Base-by-base conservation (phyloP, 768 basidiomycete genomes). In the Tephrocybe sp. region DNA sequence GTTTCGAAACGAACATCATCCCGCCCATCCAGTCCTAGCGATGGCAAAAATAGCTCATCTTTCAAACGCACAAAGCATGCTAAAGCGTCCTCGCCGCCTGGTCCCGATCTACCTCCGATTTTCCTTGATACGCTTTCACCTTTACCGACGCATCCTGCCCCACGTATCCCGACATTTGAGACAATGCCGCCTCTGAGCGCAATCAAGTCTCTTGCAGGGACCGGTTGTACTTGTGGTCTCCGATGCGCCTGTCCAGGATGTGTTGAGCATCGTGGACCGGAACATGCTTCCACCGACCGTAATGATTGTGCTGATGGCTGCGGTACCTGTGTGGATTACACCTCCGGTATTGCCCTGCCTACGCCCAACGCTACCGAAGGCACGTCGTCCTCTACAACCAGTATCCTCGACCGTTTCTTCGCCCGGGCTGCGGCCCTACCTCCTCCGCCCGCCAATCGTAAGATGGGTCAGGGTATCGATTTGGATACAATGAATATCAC, bases 201-300 rank as follows among this genome's bases (percentile, higher is more conserved):
- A 36, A 74, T 84, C 37, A 68, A 70, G 18, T 82, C 83, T 4
- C 63, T 84, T 11, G 83, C 84, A 1, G 83, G 80, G 12, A 76
- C 85, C 2, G 85, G 83, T 2, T 90, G 88, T 61, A 85, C 82
- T 7, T 89, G 88, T 59, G 86, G 86, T 24, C 63, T 79, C 36
- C 67, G 69, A 33, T 91, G 88, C 59, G 75, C 75, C 12, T 91
- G 88, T 64, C 86, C 86, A 0, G 86, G 86, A 27, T 91, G 88
- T 60, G 62, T 78, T 9, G 75, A 85, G 56, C 88, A 90, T 59
- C 82, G 85, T n/a, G 79, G 81, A 1, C 49, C 64, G 15, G 71
- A 73, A 15, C 62, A 80, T 50, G 75, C 68, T 16, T 72, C 72
- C 38, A 57, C 70, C 15, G 73, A 79, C 39, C 77, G 76, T 45